A percentile compares a stretch with the other conserved stretches of the same genome.
phyloP scores from a whole-genome alignment of 2,329 filamentous ascomycete genomes.

The Clonostachys sp. region DNA sequence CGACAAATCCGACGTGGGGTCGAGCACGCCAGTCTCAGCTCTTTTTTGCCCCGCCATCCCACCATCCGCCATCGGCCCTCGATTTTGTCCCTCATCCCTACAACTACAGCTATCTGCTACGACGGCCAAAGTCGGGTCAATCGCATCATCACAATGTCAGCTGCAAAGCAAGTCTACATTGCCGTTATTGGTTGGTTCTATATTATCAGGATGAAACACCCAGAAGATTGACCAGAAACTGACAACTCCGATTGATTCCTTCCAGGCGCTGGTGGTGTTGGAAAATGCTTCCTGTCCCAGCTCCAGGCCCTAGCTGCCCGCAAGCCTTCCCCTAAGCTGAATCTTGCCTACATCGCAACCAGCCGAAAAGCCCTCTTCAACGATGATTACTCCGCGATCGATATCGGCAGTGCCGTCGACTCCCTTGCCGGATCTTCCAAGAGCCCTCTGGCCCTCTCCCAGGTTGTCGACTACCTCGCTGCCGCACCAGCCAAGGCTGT shows the following conservation, averaged over 20 bases:
- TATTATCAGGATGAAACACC: background rate
- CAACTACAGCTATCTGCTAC: too few relatives aligned
- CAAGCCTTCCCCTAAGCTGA: slow-evolving; percentile 65
- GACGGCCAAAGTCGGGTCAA: too few relatives aligned
- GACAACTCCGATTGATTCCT: background rate
- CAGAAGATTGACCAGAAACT: background rate
- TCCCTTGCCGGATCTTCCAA: slow-evolving; percentile 60
- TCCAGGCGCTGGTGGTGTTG: slow-evolving; percentile 85
- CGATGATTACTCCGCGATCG: slow-evolving; percentile 64
- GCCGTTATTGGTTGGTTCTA: slow-evolving; percentile 42
- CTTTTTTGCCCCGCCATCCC: too few relatives aligned
- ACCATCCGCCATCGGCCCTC: slow-evolving; percentile 25
- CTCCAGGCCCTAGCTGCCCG: slow-evolving; percentile 64
- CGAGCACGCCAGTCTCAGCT: too few relatives aligned
- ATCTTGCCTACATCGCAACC: slow-evolving; percentile 79
- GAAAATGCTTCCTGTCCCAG: slow-evolving; percentile 84
- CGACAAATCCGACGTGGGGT: too few relatives aligned
- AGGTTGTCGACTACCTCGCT: slow-evolving; percentile 74
- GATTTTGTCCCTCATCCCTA: slow-evolving; percentile 11
- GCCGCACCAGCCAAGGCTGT: slow-evolving; percentile 74
- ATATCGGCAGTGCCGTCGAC: slow-evolving; percentile 55
- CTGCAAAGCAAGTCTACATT: slow-evolving; percentile 43
- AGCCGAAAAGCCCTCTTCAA: slow-evolving; percentile 79
- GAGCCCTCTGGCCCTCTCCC: slow-evolving; percentile 60
- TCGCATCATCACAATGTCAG: slow-evolving; percentile 26